Evolutionary conservation across 2,329 filamentous ascomycete species (phyloP).

Genomic region (Hortaea werneckii): DNA sequence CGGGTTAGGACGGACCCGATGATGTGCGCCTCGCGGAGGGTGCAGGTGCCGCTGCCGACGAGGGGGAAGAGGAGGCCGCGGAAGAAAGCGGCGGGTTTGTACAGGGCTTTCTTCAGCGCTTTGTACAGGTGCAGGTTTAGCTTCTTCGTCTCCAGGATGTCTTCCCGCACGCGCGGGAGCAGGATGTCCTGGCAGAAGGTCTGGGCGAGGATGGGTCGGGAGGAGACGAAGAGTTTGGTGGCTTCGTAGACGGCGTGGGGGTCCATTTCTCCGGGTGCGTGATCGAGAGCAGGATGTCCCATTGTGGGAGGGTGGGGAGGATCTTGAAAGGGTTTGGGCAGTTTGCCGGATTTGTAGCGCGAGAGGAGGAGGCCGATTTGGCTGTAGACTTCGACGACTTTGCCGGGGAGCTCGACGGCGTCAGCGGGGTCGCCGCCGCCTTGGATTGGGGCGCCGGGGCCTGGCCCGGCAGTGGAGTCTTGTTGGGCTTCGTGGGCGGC

Average conservation of each 20-base stretch:
- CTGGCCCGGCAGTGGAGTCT: constrained; percentile 40
- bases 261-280: constrained; percentile 74
- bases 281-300: constrained; percentile 77
- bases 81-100: constrained; percentile 94
- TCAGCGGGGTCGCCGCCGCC: constrained; percentile 56
- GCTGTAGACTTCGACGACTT: constrained; percentile 87
- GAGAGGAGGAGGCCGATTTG: constrained; percentile 86
- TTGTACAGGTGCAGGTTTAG: constrained; percentile 94
- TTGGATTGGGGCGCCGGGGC: constrained; percentile 47
- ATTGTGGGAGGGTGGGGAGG: constrained; percentile 80
- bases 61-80: constrained; percentile 92
- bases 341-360: constrained; percentile 88
- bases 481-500: constrained; percentile 71
- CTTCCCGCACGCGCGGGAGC: constrained; percentile 80
- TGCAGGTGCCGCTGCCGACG: constrained; percentile 76
- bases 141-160: constrained; percentile 90
- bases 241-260: constrained; percentile 78
- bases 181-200: constrained; percentile 80
- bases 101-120: constrained; percentile 79
- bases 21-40: constrained; percentile 83
- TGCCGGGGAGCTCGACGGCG: constrained; percentile 75
- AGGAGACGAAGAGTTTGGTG: constrained; percentile 83
- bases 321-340: constrained; percentile 97
- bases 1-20: constrained; percentile 75
- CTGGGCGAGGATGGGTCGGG: constrained; percentile 69